Base-by-base conservation (phyloP, 202 grass and related monocot genomes). In the Cymbopogon flexuosus region DNA sequence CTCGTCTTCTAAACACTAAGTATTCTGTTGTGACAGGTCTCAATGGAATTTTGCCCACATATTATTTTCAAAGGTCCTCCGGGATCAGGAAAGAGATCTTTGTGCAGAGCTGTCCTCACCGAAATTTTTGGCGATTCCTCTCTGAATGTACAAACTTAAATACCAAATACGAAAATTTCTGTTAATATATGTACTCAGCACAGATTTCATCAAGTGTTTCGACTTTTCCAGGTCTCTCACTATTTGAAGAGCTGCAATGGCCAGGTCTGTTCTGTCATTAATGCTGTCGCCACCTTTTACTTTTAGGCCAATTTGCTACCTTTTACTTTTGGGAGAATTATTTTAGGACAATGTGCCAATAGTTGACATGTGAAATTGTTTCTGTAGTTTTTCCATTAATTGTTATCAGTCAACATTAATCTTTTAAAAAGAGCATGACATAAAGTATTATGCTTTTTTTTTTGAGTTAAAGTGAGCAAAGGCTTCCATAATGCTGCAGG, bases 21-120 rank as follows among this genome's bases (percentile, higher is more conserved):
- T 51, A 43, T 70, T 36, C 31, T 56, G 12, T 37, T 85, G 47
- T 82, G 22, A n/a, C 80, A 93, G 87, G 65, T 93, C 11, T 85
- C 81, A 15, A 33, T 31, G 27, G 81, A 85, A 40, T 72, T 62
- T 51, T 93, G 74, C 62, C 87, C 91, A 49, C 87, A 90, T 85
- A 90, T 90, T 49, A 87, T 93, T 83, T 76, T 93, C 64, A 93
- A 93, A 86, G 91, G 91, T 11, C 87, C 91, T 85, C 41, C 43
- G 1, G 91, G 91, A 62, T 90, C 87, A 72, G 91, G 91, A 79
- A 93, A 90, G 72, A 90, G 84, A 49, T 90, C 91, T 61, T 86
- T 93, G 56, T 93, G 88, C 73, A 81, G 84, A 85, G 88, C 88
- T 45, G 21, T 86, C 54, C 83, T 93, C 49, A 80, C 65, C 6